Evolutionary conservation across 371 early-diverging fungal genomes (phyloP).

Genomic region (Syncephalastrum racemosum): DNA sequence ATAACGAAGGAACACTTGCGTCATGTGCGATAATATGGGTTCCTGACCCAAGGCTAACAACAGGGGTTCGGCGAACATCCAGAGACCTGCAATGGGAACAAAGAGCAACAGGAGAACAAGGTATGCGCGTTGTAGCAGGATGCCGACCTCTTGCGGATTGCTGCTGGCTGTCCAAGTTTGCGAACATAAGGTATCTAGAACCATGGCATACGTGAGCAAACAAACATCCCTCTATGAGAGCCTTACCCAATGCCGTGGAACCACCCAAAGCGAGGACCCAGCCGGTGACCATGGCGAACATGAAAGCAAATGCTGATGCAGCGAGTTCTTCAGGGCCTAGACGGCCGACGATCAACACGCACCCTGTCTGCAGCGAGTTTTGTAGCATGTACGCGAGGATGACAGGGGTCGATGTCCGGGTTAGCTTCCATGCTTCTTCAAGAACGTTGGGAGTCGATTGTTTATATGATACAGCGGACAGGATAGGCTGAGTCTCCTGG

Average conservation of each 20-base stretch:
- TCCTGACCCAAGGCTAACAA: slow-evolving; percentile 45
- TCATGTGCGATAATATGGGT: slow-evolving; percentile 26
- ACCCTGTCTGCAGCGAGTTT: slow-evolving; percentile 64
- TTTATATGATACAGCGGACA: no score
- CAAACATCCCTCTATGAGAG: no score
- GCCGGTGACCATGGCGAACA: slow-evolving; percentile 85
- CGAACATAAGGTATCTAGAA: slow-evolving; percentile 76
- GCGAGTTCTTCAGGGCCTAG: slow-evolving; percentile 71
- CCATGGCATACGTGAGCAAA: no score
- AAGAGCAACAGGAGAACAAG: slow-evolving; percentile 64
- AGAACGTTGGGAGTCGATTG: no score
- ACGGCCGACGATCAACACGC: slow-evolving; percentile 60
- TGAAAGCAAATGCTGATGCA: slow-evolving; percentile 71
- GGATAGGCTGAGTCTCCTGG: no score
- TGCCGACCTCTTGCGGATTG: slow-evolving; percentile 70
- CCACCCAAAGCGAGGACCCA: slow-evolving; percentile 73
- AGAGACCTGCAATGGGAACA: slow-evolving; percentile 71
- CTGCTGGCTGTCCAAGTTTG: slow-evolving; percentile 77
- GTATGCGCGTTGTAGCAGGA: slow-evolving; percentile 81
- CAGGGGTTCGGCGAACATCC: slow-evolving; percentile 67
- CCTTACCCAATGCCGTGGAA: slow-evolving; percentile 75
- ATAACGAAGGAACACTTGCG: slow-evolving; percentile 22
- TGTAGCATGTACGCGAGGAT: slow-evolving; percentile 63
- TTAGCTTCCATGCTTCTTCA: slow-evolving; percentile 5
- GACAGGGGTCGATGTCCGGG: slow-evolving; percentile 33